phyloP scores from a whole-genome alignment of 106 monocot species.

The Narthecium ossifragum region DNA sequence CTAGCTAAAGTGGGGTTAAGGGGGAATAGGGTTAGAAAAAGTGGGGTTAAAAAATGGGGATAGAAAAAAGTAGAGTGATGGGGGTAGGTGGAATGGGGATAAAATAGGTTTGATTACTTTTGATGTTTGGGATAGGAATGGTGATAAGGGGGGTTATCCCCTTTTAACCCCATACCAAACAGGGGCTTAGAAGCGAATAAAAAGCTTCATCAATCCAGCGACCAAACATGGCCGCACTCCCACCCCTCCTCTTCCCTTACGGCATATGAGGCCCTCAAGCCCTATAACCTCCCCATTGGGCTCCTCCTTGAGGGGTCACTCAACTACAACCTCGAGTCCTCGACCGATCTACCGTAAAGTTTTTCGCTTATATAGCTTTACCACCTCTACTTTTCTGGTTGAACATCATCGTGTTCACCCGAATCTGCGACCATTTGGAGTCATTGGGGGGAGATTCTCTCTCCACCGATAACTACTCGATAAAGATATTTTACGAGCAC shows the following conservation, averaged over 20 bases:
- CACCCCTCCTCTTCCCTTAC: slow-evolving; percentile 2
- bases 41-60: no score
- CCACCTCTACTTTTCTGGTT: slow-evolving; percentile 49
- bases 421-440: slow-evolving; percentile 31
- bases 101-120: no score
- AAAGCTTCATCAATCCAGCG: neutral
- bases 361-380: slow-evolving; percentile 39
- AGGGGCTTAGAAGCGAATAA: no score
- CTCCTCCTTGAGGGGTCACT: slow-evolving; percentile 35
- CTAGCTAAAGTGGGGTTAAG: no score
- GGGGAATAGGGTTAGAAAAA: no score
- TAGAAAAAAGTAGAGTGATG: no score
- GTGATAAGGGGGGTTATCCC: no score
- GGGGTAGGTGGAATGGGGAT: no score
- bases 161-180: no score
- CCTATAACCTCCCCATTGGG: slow-evolving; percentile 45
- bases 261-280: slow-evolving; percentile 40
- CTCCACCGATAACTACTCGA: slow-evolving; percentile 33
- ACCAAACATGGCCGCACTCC: neutral
- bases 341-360: slow-evolving; percentile 24
- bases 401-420: slow-evolving; percentile 44
- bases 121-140: no score
- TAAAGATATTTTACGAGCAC: slow-evolving; percentile 34
- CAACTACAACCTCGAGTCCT: slow-evolving; percentile 35
- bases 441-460: slow-evolving; percentile 62